phyloP scores from a whole-genome alignment of 495 filamentous ascomycete species.

The Usnea hakonensis region DNA sequence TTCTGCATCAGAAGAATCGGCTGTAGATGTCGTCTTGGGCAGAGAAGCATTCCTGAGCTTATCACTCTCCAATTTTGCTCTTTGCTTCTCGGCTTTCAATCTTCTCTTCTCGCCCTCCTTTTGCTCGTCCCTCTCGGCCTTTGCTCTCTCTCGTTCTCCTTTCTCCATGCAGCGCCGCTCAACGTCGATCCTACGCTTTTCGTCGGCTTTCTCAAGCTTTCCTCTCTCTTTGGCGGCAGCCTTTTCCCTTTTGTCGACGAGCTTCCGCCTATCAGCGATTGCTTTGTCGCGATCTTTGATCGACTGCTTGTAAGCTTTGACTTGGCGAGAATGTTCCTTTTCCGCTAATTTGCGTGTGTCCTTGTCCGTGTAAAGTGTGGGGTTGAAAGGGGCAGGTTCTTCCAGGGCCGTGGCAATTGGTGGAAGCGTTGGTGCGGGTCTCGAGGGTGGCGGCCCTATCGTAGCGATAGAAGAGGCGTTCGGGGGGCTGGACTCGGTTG shows the following conservation, averaged over 20 bases:
- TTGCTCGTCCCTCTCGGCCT: slow-evolving; percentile 21
- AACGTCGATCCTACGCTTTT: slow-evolving; percentile 30
- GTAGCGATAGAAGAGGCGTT: background rate
- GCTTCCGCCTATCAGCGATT: slow-evolving; percentile 51
- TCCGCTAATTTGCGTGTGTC: slow-evolving; percentile 56
- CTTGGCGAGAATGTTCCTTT: slow-evolving; percentile 47
- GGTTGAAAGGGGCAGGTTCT: slow-evolving; percentile 40
- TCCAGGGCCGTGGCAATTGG: slow-evolving; percentile 33
- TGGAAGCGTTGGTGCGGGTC: slow-evolving; percentile 21
- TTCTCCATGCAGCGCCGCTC: slow-evolving; percentile 25
- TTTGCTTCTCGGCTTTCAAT: slow-evolving; percentile 6
- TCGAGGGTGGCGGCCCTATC: background rate
- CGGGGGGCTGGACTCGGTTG: background rate
- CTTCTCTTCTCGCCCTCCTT: slow-evolving; percentile 21
- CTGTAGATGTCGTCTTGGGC: background rate
- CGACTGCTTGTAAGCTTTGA: slow-evolving; percentile 53
- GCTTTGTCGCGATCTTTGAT: slow-evolving; percentile 57
- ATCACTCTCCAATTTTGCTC: background rate
- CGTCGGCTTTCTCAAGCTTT: slow-evolving; percentile 32
- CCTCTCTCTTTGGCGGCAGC: slow-evolving; percentile 38
- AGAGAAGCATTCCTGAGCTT: background rate
- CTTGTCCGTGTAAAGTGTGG: slow-evolving; percentile 48
- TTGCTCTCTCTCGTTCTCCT: slow-evolving; percentile 23
- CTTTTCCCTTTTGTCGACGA: slow-evolving; percentile 48
- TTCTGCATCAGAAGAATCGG: background rate